Conservation (phyloP, 805 yeast genomes). For the Barnettozyma populi region DNA sequence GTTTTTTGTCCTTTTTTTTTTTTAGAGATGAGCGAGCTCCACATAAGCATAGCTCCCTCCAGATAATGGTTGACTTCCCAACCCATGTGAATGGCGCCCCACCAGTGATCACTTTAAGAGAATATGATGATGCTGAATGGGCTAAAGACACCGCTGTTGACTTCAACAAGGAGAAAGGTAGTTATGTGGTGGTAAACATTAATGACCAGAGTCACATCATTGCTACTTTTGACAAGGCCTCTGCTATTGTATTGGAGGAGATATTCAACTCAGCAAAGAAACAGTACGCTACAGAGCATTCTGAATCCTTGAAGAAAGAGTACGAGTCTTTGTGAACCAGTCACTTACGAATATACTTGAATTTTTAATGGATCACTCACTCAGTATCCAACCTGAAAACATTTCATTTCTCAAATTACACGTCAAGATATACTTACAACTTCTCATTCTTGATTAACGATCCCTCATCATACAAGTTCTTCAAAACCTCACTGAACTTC, state of each 20-base stretch:
- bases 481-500: constrained; percentile 36
- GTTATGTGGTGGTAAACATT: constrained; percentile 42
- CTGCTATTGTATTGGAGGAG: constrained; percentile 33
- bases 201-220: constrained; percentile 38
- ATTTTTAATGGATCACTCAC: too few relatives aligned
- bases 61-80: constrained; percentile 31
- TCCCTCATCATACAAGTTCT: constrained; percentile 47
- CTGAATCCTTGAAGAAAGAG: not conserved
- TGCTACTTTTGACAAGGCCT: constrained; percentile 36
- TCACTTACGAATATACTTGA: too few relatives aligned
- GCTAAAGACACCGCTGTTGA: constrained; percentile 47
- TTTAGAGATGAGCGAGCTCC: not conserved
- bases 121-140: constrained; percentile 51
- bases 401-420: not conserved
- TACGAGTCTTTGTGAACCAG: not conserved
- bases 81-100: constrained; percentile 39
- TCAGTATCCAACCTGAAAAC: not conserved
- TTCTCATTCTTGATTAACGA: constrained; percentile 27
- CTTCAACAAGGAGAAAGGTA: constrained; percentile 16
- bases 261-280: constrained; percentile 44
- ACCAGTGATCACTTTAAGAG: constrained; percentile 38
- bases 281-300: constrained; percentile 16
- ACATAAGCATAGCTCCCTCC: not conserved
- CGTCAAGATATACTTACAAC: constrained; percentile 10
- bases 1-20: not conserved